Evolutionary conservation across 345 rosid species (phyloP).

Genomic region (Gossypium raimondii): DNA sequence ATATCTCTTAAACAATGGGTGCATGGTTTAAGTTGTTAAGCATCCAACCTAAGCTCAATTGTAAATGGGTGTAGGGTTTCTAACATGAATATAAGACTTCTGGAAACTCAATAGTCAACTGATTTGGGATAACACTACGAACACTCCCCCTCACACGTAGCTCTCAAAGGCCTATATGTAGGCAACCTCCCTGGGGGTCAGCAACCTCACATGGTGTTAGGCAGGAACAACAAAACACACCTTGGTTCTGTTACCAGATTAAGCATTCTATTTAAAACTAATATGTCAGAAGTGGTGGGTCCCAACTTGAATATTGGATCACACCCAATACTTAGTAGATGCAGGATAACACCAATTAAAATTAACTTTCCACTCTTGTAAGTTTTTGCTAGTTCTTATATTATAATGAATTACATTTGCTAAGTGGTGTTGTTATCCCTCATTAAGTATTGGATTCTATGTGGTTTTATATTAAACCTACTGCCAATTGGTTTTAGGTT

Average conservation of each 20-base stretch:
- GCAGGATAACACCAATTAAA: neutral
- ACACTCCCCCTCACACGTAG: neutral
- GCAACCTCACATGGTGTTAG: neutral
- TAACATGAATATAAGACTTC: neutral
- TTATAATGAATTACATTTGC: neutral
- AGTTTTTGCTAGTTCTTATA: neutral
- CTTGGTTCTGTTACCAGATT: neutral
- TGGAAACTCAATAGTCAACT: neutral
- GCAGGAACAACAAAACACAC: neutral
- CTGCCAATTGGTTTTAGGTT: neutral
- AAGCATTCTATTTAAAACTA: neutral
- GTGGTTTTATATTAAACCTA: neutral
- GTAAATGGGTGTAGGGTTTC: neutral
- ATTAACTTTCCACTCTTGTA: neutral
- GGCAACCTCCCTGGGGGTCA: neutral
- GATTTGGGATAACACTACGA: neutral
- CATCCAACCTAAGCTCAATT: neutral
- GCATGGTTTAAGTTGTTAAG: neutral
- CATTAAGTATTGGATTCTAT: neutral
- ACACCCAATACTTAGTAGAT: neutral
- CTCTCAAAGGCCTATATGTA: neutral
- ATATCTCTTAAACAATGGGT: neutral
- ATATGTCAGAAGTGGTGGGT: neutral
- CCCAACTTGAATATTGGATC: neutral
- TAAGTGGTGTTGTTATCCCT: neutral